Conservation (phyloP, 805 yeast species). For the Candida methanosorbosa region DNA sequence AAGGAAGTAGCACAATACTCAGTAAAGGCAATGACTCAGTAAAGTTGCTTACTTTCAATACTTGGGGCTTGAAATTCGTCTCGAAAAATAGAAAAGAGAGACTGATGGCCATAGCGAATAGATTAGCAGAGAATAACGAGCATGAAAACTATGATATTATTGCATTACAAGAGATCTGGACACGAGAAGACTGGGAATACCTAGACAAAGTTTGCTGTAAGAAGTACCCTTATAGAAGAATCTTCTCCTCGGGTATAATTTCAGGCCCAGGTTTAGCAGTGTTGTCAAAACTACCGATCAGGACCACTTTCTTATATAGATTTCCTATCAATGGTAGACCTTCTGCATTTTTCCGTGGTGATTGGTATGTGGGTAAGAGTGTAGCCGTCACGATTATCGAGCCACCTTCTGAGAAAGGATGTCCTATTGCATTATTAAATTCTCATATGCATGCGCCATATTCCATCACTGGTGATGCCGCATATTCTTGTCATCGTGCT, state of each 20-base stretch:
- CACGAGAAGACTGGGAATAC: slow-evolving; percentile 70
- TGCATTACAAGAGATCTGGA: slow-evolving; percentile 96
- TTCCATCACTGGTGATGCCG: slow-evolving; percentile 72
- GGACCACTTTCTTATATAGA: slow-evolving; percentile 65
- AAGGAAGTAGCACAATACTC: too few species aligned
- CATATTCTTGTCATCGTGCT: slow-evolving; percentile 83
- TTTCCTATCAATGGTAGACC: slow-evolving; percentile 94
- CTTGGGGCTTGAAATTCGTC: slow-evolving; percentile 86
- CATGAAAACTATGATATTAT: slow-evolving; percentile 62
- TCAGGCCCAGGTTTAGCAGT: slow-evolving; percentile 92
- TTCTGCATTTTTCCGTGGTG: slow-evolving; percentile 88
- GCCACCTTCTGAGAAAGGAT: slow-evolving; percentile 36
- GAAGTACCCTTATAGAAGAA: slow-evolving; percentile 54
- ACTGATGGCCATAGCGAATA: slow-evolving; percentile 63
- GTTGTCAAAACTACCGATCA: slow-evolving; percentile 77
- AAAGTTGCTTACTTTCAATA: slow-evolving; percentile 59
- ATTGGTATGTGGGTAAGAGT: slow-evolving; percentile 94
- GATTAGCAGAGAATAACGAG: slow-evolving; percentile 30
- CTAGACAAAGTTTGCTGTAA: slow-evolving; percentile 36
- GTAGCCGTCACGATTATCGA: slow-evolving; percentile 64
- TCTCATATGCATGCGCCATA: slow-evolving; percentile 99
- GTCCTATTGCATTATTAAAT: slow-evolving; percentile 71
- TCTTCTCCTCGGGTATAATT: slow-evolving; percentile 75
- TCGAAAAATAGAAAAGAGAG: slow-evolving; percentile 64
- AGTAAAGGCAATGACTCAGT: too few species aligned